Conservation (phyloP, 768 basidiomycete species). For the Lactarius indigo region DNA sequence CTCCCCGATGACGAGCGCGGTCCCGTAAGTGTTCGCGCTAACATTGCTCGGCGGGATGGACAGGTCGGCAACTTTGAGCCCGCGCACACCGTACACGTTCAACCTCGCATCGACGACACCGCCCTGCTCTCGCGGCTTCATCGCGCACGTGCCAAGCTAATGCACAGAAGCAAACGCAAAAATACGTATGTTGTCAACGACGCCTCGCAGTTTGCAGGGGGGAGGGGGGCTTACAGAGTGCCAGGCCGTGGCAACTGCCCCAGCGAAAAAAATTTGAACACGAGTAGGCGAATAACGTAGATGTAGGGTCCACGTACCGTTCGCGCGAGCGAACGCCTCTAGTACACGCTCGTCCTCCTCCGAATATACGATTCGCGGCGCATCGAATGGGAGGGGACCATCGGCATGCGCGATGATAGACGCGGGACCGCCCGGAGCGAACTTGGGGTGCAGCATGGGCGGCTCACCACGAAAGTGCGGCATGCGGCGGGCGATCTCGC, state of each 20-base stretch:
- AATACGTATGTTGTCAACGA: not conserved
- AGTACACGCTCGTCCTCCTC: conserved; percentile 37
- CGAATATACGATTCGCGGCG: conserved; percentile 34
- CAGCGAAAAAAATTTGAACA: not conserved
- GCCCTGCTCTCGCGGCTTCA: conserved; percentile 55
- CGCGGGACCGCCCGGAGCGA: conserved; percentile 33
- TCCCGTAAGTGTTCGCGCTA: conserved; percentile 43
- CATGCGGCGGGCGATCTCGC: conserved; percentile 58
- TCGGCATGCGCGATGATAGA: conserved; percentile 10
- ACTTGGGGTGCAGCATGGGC: conserved; percentile 31
- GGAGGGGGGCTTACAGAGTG: conserved; percentile 16
- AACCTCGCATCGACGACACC: conserved; percentile 63
- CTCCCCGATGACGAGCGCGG: conserved; percentile 49
- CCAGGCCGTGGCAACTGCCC: conserved; percentile 4
- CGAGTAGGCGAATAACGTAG: not conserved
- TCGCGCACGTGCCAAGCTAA: conserved; percentile 63
- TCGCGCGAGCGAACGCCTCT: conserved; percentile 29
- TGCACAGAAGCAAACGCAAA: not conserved
- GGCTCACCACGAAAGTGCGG: conserved; percentile 37
- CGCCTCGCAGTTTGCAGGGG: not conserved
- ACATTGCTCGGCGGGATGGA: conserved; percentile 42
- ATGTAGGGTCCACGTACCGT: not conserved
- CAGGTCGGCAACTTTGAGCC: conserved; percentile 53
- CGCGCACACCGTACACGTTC: conserved; percentile 57
- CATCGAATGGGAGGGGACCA: conserved; percentile 29